A percentile compares a stretch with the other conserved stretches of the same genome.
Conservation (phyloP, 1,284 basidiomycete species). For the Cutaneotrichosporon sp. region DNA sequence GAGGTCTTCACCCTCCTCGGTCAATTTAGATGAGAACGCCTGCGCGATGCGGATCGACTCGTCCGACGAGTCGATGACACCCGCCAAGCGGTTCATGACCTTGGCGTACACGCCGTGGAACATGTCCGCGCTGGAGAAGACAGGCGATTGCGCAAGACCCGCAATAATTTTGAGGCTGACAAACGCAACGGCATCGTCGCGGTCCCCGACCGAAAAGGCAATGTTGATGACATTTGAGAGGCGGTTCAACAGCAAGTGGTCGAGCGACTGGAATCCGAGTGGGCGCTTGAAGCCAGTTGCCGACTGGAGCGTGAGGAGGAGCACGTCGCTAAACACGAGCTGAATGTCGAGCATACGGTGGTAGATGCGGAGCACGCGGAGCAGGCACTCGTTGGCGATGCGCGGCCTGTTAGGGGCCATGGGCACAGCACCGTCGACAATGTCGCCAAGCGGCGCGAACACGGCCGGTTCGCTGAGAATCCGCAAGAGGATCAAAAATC, state of each 20-base stretch:
- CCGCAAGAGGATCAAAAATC: conserved; percentile 79
- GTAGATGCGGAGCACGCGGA: conserved; percentile 77
- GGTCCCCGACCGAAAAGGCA: conserved; percentile 74
- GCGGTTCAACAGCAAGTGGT: conserved; percentile 76
- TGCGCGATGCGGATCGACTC: conserved; percentile 83
- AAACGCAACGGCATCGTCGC: conserved; percentile 70
- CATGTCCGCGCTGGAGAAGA: conserved; percentile 58
- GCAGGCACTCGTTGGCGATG: conserved; percentile 61
- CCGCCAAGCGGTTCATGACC: conserved; percentile 64
- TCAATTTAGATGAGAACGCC: conserved; percentile 71
- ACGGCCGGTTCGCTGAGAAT: conserved; percentile 66
- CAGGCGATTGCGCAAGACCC: conserved; percentile 60
- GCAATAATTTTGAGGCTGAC: conserved; percentile 77
- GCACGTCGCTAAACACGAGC: conserved; percentile 82
- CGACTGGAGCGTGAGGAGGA: conserved; percentile 74
- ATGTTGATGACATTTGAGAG: conserved; percentile 74
- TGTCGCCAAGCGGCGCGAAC: conserved; percentile 60
- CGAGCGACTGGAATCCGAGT: conserved; percentile 57
- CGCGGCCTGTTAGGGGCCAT: conserved; percentile 58
- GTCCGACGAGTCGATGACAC: conserved; percentile 74
- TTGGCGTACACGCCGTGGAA: conserved; percentile 61
- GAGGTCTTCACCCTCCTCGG: conserved; percentile 59
- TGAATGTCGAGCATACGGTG: conserved; percentile 81
- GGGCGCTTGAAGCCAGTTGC: conserved; percentile 42
- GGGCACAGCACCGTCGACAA: conserved; percentile 32